Conservation (phyloP, 805 yeast genomes). For the Maudiozyma barnettii region DNA sequence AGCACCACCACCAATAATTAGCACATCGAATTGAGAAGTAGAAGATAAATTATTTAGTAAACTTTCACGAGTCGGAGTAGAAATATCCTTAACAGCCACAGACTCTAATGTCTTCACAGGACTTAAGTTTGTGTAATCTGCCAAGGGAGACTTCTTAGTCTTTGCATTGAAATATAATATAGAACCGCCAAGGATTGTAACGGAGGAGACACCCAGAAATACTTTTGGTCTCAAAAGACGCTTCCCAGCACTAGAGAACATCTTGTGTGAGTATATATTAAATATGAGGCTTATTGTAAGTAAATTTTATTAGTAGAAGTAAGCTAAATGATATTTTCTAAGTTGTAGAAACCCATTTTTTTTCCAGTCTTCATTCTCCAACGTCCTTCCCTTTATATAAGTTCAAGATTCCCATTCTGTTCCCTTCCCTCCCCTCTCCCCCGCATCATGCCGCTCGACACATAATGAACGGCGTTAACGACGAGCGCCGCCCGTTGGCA, state of each 20-base stretch:
- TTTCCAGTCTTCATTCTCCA: too few relatives aligned
- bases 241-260: neutral
- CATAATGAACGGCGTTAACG: too few relatives aligned
- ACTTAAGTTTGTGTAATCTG: neutral
- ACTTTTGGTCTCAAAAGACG: neutral
- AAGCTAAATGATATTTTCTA: too few relatives aligned
- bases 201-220: neutral
- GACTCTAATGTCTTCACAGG: neutral
- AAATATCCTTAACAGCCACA: neutral
- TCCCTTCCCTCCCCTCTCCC: too few relatives aligned
- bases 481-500: too few relatives aligned
- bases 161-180: neutral
- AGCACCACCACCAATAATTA: conserved; percentile 94
- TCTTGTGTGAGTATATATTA: too few relatives aligned
- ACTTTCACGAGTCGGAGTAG: conserved; percentile 44
- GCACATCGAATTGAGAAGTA: conserved; percentile 57
- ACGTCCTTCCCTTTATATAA: too few relatives aligned
- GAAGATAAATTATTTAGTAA: conserved; percentile 40
- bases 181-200: neutral
- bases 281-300: too few relatives aligned
- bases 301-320: too few relatives aligned
- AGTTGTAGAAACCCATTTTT: too few relatives aligned
- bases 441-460: too few relatives aligned
- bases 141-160: neutral
- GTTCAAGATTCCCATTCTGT: too few relatives aligned